Evolutionary conservation across 2,329 filamentous ascomycete genomes (phyloP).

Genomic region (Cercospora sesami): DNA sequence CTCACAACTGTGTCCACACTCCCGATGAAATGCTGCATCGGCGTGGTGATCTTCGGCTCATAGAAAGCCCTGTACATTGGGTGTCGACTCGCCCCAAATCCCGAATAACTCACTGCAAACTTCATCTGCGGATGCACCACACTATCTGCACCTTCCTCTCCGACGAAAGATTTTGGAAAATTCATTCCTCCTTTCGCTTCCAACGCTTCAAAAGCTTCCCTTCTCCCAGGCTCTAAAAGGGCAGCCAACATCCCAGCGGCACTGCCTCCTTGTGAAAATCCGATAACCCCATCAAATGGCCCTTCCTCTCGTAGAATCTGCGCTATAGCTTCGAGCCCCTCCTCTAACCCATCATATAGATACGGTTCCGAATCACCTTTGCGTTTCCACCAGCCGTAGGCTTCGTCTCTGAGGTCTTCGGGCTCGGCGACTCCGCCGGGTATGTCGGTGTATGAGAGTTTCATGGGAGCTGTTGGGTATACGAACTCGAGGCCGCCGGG

Average conservation of each 20-base stretch:
- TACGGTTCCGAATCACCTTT: slow-evolving; percentile 60
- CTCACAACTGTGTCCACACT: slow-evolving; percentile 85
- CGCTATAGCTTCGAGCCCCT: slow-evolving; percentile 66
- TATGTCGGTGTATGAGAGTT: slow-evolving; percentile 49
- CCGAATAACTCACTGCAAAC: slow-evolving; percentile 76
- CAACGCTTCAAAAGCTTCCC: slow-evolving; percentile 51
- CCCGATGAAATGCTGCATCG: slow-evolving; percentile 78
- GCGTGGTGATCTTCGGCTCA: slow-evolving; percentile 72
- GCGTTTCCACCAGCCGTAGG: slow-evolving; percentile 80
- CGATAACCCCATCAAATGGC: slow-evolving; percentile 74
- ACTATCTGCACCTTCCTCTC: slow-evolving; percentile 33
- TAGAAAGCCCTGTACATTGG: slow-evolving; percentile 68
- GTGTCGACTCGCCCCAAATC: slow-evolving; percentile 66
- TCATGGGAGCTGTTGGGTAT: slow-evolving; percentile 50
- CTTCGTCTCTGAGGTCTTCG: slow-evolving; percentile 52
- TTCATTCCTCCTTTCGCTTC: slow-evolving; percentile 47
- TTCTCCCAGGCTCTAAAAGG: slow-evolving; percentile 62
- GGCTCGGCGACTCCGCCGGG: slow-evolving; percentile 58
- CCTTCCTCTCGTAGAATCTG: slow-evolving; percentile 61
- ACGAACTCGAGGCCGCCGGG: slow-evolving; percentile 48
- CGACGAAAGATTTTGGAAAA: slow-evolving; percentile 54
- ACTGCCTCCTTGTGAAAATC: slow-evolving; percentile 79
- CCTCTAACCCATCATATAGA: slow-evolving; percentile 67
- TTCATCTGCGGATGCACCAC: slow-evolving; percentile 58
- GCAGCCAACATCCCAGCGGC: slow-evolving; percentile 70